Conservation (phyloP, 768 basidiomycete species). For the Suillus bovinus region DNA sequence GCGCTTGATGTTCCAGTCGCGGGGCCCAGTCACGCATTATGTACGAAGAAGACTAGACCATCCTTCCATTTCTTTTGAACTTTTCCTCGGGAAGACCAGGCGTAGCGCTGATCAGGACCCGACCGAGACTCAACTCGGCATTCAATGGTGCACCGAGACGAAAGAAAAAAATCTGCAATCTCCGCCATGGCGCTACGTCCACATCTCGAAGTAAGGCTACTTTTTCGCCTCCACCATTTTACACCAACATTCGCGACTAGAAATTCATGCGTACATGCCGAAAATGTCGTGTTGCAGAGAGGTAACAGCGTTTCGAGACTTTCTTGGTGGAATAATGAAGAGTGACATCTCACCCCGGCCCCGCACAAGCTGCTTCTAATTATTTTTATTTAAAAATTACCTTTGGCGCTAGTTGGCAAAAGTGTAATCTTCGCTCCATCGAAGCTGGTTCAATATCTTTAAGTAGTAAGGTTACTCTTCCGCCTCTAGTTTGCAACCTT, state of each 20-base stretch:
- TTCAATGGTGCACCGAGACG: neutral
- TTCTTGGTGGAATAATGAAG: neutral
- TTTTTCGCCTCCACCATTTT: neutral
- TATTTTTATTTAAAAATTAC: neutral
- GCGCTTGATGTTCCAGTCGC: neutral
- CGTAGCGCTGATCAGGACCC: neutral
- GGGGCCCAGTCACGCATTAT: neutral
- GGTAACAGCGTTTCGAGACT: neutral
- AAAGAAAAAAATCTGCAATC: neutral
- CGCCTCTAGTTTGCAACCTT: neutral
- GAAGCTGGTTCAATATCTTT: neutral
- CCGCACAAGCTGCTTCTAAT: neutral
- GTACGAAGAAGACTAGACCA: neutral
- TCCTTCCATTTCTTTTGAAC: neutral
- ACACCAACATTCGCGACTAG: neutral
- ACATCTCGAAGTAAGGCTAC: neutral
- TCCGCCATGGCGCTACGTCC: neutral
- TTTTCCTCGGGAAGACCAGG: neutral
- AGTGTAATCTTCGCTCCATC: neutral
- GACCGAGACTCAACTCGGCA: neutral
- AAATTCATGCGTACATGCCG: neutral
- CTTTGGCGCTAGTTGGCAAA: neutral
- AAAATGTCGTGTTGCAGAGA: neutral
- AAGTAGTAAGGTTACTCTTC: neutral
- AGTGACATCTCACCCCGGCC: neutral